Evolutionary conservation across 2,329 filamentous ascomycete genomes (phyloP), one percentile per base, ranked within the genome.

Genomic region (Fusarium metavorans): DNA sequence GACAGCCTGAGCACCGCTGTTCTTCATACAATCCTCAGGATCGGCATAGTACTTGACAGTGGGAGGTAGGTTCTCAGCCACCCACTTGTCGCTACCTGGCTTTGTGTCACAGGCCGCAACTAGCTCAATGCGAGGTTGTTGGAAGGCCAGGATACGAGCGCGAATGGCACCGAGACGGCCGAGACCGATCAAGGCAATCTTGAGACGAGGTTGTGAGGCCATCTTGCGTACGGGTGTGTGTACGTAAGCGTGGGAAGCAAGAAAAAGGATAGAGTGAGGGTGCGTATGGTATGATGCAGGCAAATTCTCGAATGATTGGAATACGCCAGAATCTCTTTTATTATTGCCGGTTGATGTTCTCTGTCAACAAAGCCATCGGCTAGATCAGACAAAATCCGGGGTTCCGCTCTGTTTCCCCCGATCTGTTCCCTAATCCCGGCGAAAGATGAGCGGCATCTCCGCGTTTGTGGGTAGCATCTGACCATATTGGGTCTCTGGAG

Each of bases 91-190:
- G 34, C 68, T 77, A 4, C 79, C 80, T 14, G 80, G 76, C 59
- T 82, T 82, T 23, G 79, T 81, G 64, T 82, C 80, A 66, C 80
- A 82, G 27, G 76, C 80, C 16, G 80, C 80, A 35, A 82, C 78
- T 13, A 82, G 75, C 67, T 83, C 79, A 61, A 82, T 80, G 18
- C 81, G 80, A 62, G 81, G 81, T 71, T 82, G 81, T 45, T 81
- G 77, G 60, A 80, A 81, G 39, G 78, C 78, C 45, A 83, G 77
- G 61, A 82, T 82, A 48, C 75, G 75, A 14, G 81, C 81, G 25
- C 80, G 81, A 50, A 83, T 74, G 57, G 67, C 71, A 25, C 79
- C 79, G 6, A 81, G 72, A 30, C 78, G 79, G 64, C 79, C 79
- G 43, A 81, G 75, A 60, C 79, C 79, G 63, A 81, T 77, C 35